phyloP scores from a whole-genome alignment of 768 basidiomycete genomes.

The Cubamyces lactineus region DNA sequence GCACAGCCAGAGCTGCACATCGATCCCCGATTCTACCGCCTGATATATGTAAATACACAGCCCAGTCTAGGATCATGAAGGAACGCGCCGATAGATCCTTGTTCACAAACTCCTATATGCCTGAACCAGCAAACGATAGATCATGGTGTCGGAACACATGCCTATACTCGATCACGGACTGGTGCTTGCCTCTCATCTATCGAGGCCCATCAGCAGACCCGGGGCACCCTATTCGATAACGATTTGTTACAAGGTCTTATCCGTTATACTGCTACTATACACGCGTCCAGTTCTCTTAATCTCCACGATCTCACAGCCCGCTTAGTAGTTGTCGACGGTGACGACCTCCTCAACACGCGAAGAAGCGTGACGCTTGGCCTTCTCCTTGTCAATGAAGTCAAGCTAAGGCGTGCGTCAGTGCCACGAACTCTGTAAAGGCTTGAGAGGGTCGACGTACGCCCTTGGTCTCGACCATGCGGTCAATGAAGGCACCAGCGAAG shows the following conservation, averaged over 20 bases:
- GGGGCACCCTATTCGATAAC: too few relatives aligned
- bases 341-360: constrained; percentile 9
- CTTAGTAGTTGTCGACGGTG: constrained; percentile 16
- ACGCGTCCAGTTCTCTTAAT: background rate
- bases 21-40: too few relatives aligned
- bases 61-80: background rate
- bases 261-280: constrained; percentile 10
- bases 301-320: background rate
- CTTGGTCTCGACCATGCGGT: constrained; percentile 59
- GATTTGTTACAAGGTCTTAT: too few relatives aligned
- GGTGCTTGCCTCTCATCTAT: too few relatives aligned
- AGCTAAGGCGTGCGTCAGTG: constrained; percentile 34
- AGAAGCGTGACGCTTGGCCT: constrained; percentile 39
- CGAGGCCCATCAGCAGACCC: too few relatives aligned
- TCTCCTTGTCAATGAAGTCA: constrained; percentile 48
- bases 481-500: constrained; percentile 56
- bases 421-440: background rate
- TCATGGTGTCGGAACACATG: too few relatives aligned
- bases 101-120: background rate
- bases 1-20: too few relatives aligned
- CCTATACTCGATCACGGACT: too few relatives aligned
- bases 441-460: constrained; percentile 40
- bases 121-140: background rate
- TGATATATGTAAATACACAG: too few relatives aligned
- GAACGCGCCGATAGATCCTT: too few relatives aligned